These are phyloP conservation scores for Pythium inflatum DNA, from an alignment of 352 stramenopile genomes.

Conservation along the genomic window DNA sequence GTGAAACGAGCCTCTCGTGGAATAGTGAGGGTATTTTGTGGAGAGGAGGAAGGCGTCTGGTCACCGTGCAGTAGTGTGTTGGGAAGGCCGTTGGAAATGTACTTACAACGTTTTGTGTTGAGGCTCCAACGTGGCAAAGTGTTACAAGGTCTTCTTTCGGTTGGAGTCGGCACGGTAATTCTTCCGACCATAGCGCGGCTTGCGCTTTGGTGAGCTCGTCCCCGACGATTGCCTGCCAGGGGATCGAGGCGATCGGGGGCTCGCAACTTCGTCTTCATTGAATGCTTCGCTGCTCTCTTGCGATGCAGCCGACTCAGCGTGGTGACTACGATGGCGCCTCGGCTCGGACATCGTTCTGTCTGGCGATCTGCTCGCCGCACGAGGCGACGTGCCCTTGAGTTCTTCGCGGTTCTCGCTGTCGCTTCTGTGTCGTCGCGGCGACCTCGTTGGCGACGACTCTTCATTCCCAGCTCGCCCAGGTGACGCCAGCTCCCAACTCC, in stretches of 20 bases:
- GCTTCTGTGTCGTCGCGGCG: not conserved
- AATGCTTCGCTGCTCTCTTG: not conserved
- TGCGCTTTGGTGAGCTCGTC: conserved; percentile 51
- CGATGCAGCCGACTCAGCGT: conserved; percentile 11
- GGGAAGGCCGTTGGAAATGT: conserved; percentile 22
- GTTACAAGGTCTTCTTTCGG: conserved; percentile 56
- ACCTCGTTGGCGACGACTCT: conserved; percentile 1
- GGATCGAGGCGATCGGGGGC: conserved; percentile 29
- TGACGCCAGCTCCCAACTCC: conserved; percentile 25
- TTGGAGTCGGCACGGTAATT: conserved; percentile 74
- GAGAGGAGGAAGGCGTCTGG: not conserved
- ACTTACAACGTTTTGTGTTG: conserved; percentile 28
- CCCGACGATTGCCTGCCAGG: conserved; percentile 7
- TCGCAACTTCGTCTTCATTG: conserved; percentile 26
- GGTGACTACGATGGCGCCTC: conserved; percentile 5
- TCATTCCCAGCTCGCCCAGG: not conserved
- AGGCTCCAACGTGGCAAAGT: not conserved
- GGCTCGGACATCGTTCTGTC: not conserved
- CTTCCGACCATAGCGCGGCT: conserved; percentile 70
- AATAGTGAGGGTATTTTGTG: conserved; percentile 18
- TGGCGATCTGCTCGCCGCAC: not conserved
- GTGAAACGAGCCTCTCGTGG: conserved; percentile 2
- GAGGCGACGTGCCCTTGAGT: not conserved
- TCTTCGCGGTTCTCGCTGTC: conserved; percentile 7
- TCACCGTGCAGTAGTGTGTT: conserved; percentile 24